phyloP scores from a whole-genome alignment of 164 flowering plant species.

The Paratinospora sagittata region DNA sequence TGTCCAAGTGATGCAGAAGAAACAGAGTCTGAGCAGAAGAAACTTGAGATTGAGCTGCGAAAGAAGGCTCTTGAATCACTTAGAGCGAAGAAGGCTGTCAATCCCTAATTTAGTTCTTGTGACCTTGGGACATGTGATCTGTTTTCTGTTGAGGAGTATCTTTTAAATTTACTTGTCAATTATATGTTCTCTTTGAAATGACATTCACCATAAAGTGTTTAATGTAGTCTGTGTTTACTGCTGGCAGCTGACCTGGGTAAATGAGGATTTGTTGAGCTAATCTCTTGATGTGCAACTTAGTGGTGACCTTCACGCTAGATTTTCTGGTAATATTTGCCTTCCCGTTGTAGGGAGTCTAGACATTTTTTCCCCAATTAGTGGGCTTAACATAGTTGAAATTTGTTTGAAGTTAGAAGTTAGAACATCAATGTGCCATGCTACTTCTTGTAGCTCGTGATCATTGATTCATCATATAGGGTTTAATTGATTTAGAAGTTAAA shows the following conservation, averaged over 20 bases:
- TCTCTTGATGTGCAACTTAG: slow-evolving; percentile 61
- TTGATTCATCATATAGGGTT: no score
- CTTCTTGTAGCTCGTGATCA: no score
- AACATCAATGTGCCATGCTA: no score
- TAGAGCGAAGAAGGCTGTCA: slow-evolving; percentile 76
- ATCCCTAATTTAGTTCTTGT: slow-evolving; percentile 29
- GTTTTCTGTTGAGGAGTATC: slow-evolving; percentile 8
- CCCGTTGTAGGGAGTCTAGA: slow-evolving; percentile 33
- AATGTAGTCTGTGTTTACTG: slow-evolving; percentile 70
- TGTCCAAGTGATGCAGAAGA: slow-evolving; percentile 39
- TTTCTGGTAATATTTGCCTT: slow-evolving; percentile 72
- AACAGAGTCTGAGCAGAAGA: slow-evolving; percentile 50
- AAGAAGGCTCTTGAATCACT: slow-evolving; percentile 87
- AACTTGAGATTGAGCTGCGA: slow-evolving; percentile 85
- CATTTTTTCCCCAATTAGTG: not conserved
- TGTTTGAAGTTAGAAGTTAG: no score
- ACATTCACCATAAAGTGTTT: slow-evolving; percentile 22
- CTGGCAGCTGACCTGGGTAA: slow-evolving; percentile 83
- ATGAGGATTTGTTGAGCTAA: slow-evolving; percentile 77
- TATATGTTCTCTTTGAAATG: slow-evolving; percentile 19
- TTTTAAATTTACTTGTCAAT: slow-evolving; percentile 11
- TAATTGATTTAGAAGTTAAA: no score
- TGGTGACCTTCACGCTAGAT: slow-evolving; percentile 57
- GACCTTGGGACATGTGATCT: slow-evolving; percentile 15
- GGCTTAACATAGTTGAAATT: not conserved